Conservation (phyloP, 176 grass and related monocot species). For the Zizania latifolia region DNA sequence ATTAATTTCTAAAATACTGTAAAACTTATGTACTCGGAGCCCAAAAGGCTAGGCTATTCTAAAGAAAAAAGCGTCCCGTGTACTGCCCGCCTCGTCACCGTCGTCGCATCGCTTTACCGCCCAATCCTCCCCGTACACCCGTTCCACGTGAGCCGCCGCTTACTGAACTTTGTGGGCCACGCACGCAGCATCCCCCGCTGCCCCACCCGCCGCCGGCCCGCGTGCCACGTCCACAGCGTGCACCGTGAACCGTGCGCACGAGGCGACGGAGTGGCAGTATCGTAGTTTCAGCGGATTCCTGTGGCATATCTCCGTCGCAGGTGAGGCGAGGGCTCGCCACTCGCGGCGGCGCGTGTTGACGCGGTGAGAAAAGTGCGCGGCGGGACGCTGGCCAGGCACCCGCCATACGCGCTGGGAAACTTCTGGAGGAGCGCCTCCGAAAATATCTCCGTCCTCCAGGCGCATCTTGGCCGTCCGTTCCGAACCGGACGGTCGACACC, state of each 20-base stretch:
- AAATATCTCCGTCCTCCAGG: constrained; percentile 28
- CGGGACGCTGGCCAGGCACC: neutral
- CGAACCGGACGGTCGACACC: neutral
- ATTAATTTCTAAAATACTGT: no score
- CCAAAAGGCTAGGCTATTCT: no score
- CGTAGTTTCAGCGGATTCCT: neutral
- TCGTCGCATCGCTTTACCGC: neutral
- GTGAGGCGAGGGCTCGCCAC: neutral
- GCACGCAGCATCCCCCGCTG: no score
- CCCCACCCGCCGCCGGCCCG: neutral
- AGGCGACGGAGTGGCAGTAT: neutral
- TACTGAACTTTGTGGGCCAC: constrained; percentile 10
- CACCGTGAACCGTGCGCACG: neutral
- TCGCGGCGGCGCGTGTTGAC: neutral
- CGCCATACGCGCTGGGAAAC: constrained; percentile 12
- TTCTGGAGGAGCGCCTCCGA: constrained; percentile 39
- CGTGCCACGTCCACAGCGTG: neutral
- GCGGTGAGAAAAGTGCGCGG: constrained; percentile 4
- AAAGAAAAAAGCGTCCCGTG: no score
- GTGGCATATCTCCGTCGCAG: neutral
- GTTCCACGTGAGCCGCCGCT: neutral
- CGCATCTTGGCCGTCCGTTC: neutral
- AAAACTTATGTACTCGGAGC: no score
- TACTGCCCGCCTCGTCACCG: neutral
- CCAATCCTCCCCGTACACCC: neutral